phyloP scores from a whole-genome alignment of 345 rosid genomes.

The Ceriops decandra region DNA sequence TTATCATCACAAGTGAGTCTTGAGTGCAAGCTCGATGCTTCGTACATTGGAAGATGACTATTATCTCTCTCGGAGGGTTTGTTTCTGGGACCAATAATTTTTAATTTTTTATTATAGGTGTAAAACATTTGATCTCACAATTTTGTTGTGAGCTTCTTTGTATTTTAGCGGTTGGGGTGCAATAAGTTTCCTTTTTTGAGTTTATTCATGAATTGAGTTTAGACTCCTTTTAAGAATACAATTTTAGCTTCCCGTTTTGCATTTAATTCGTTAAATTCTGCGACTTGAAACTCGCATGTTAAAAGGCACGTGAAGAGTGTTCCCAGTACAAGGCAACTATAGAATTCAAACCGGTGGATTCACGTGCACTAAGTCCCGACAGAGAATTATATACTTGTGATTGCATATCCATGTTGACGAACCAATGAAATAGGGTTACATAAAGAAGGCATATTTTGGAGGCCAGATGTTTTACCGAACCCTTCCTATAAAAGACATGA shows the following conservation, averaged over 20 bases:
- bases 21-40: neutral
- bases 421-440: conserved; percentile 1
- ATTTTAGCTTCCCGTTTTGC: no score
- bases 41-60: neutral
- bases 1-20: conserved; percentile 1
- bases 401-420: neutral
- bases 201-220: no score
- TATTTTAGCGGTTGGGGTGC: neutral
- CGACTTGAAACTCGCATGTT: no score
- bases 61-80: neutral
- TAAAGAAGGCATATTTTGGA: neutral
- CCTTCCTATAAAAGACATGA: conserved; percentile 12
- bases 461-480: neutral
- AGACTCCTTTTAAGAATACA: no score
- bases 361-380: no score
- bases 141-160: neutral
- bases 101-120: neutral
- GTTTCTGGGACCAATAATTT: neutral
- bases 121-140: neutral
- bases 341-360: no score
- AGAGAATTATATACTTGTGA: neutral
- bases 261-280: no score
- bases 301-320: no score
- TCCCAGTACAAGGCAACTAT: no score
- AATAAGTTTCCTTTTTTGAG: no score